phyloP scores from a whole-genome alignment of 139 green algal species.

The Picochlorum costavermella region DNA sequence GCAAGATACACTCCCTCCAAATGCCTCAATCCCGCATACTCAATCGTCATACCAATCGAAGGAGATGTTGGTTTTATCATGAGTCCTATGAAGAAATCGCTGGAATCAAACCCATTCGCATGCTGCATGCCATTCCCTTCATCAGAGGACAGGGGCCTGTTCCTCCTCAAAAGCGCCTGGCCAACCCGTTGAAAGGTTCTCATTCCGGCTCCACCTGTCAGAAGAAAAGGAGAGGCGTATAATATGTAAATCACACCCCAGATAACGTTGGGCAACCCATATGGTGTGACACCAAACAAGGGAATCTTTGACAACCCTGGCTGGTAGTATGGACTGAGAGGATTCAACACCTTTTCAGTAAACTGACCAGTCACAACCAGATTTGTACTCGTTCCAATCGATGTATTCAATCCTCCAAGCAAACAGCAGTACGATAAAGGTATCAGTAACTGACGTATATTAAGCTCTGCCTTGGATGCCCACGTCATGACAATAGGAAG shows the following conservation, averaged over 20 bases:
- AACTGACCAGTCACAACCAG: constrained; percentile 48
- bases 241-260: constrained; percentile 38
- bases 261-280: constrained; percentile 24
- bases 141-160: background rate
- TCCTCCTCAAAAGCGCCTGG: background rate
- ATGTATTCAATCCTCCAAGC: constrained; percentile 46
- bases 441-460: constrained; percentile 49
- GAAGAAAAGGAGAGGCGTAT: constrained; percentile 19
- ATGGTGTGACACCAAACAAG: constrained; percentile 28
- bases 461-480: constrained; percentile 21
- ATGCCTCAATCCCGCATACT: constrained; percentile 22
- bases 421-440: constrained; percentile 49
- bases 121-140: background rate
- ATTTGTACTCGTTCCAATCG: constrained; percentile 57
- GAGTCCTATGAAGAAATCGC: constrained; percentile 30
- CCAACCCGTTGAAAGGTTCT: constrained; percentile 13
- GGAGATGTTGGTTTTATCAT: constrained; percentile 35
- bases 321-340: constrained; percentile 29
- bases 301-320: constrained; percentile 7
- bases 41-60: constrained; percentile 23
- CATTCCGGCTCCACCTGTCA: constrained; percentile 18
- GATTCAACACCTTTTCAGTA: constrained; percentile 16
- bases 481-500: constrained; percentile 29
- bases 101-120: background rate
- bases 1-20: constrained; percentile 26